Base-by-base conservation (phyloP, 257 asterid species). In the Solanum piurae region DNA sequence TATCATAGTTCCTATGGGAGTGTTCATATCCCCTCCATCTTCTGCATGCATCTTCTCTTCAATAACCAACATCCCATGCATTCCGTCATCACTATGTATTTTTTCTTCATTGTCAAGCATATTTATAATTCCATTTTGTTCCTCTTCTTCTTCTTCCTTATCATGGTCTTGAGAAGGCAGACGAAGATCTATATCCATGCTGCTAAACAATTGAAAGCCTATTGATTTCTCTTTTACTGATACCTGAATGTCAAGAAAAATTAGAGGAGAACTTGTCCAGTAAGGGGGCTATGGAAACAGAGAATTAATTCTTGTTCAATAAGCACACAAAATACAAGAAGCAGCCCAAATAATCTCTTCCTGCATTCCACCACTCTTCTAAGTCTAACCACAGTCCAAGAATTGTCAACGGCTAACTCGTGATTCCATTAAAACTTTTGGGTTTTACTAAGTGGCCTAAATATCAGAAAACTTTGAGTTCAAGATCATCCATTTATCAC, bases 151-250 rank as follows among this genome's bases (percentile, higher is more conserved):
- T 29, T 82, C 86, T 49, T 92, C 98, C 90, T 91, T 93, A 42
- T 97, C 96, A 87, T 93, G 94, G 69, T 94, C 99, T 84, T 94
- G 98, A 55, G 98, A 95, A 90, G 97, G 98, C 52, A 95, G 92
- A 89, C 98, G 94, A 86, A 97, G 98, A 92, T 95, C 96, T 88
- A 95, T 94, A 92, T 97, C 98, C 99, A 97, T 97, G 88, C 18
- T 49, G 74, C 82, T 79, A n/a, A 73, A 60, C 58, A 21, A 49
- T 31, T 86, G 71, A 49, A 33, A 62, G 84, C 40, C 86, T 82
- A 82, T 86, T 12, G 68, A 55, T 73, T 64, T 74, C 49, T 52
- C 68, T 21, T 76, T 55, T 46, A 49, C 49, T n/a, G 38, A 86
- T 36, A 86, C 84, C 84, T 86, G 58, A 33, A 72, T 20, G 7